Evolutionary conservation across 352 stramenopile species (phyloP).

Genomic region (Thalassiosira livingstoniorum): DNA sequence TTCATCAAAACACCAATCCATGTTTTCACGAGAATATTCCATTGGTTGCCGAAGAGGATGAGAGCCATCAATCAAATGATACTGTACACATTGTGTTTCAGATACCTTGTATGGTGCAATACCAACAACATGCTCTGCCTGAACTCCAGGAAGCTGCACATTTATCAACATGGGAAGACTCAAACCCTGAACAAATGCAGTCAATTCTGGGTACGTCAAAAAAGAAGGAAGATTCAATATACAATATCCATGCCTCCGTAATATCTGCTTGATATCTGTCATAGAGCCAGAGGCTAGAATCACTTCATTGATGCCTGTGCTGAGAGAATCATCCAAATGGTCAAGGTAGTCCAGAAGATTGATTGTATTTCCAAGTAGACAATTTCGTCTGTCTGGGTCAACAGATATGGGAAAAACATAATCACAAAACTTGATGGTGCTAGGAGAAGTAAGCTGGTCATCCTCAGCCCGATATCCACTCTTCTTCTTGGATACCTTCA

Average conservation of each 20-base stretch:
- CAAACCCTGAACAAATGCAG: not conserved
- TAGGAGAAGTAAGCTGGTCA: not conserved
- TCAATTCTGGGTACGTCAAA: not conserved
- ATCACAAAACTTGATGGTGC: not conserved
- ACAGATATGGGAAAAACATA: not conserved
- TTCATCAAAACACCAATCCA: constrained; percentile 11
- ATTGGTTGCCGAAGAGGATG: constrained; percentile 13
- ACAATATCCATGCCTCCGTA: not conserved
- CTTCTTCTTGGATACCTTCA: not conserved
- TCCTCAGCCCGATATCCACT: not conserved
- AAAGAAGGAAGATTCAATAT: not conserved
- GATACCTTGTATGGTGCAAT: not conserved
- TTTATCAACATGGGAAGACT: constrained; percentile 8
- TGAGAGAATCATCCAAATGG: not conserved
- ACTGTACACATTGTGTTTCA: not conserved
- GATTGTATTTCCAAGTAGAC: not conserved
- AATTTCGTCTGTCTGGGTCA: not conserved
- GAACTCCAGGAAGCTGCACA: constrained; percentile 4
- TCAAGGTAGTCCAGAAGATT: not conserved
- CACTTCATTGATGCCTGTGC: not conserved
- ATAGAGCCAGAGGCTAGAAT: not conserved
- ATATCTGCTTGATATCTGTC: not conserved
- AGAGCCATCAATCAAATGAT: constrained; percentile 16
- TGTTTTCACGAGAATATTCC: not conserved
- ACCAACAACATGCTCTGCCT: not conserved